Conservation (phyloP, 2,329 filamentous ascomycete species). For the Microcyclospora tardicrescens region DNA sequence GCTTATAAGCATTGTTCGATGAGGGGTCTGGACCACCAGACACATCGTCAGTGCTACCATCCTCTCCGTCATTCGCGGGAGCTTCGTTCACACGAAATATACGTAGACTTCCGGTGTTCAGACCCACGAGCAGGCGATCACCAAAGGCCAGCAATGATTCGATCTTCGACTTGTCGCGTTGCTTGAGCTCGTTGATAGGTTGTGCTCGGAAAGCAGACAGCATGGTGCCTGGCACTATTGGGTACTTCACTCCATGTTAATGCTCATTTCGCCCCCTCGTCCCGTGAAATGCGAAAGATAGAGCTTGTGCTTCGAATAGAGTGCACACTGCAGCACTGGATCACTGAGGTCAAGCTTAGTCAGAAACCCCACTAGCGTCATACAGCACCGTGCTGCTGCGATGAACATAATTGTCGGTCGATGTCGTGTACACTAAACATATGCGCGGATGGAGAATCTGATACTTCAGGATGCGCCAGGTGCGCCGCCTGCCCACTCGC, state of each 20-base stretch:
- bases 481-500: conserved; percentile 1
- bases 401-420: too few relatives aligned
- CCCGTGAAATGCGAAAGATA: too few relatives aligned
- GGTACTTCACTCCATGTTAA: too few relatives aligned
- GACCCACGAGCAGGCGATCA: conserved; percentile 79
- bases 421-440: not conserved
- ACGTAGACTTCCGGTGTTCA: conserved; percentile 77
- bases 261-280: too few relatives aligned
- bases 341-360: too few relatives aligned
- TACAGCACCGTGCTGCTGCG: too few relatives aligned
- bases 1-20: conserved; percentile 23
- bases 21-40: conserved; percentile 30
- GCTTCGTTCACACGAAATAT: conserved; percentile 81
- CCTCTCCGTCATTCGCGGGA: conserved; percentile 26
- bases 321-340: too few relatives aligned
- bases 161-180: conserved; percentile 91
- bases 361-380: too few relatives aligned
- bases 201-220: conserved; percentile 95
- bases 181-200: conserved; percentile 91
- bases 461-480: conserved; percentile 18
- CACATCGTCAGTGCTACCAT: conserved; percentile 10
- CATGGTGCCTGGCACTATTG: conserved; percentile 24
- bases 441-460: conserved; percentile 22
- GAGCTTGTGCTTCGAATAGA: too few relatives aligned
- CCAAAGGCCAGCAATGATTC: conserved; percentile 90